phyloP scores from a whole-genome alignment of 805 yeast genomes.

The Yamadazyma paraphyllophila region DNA sequence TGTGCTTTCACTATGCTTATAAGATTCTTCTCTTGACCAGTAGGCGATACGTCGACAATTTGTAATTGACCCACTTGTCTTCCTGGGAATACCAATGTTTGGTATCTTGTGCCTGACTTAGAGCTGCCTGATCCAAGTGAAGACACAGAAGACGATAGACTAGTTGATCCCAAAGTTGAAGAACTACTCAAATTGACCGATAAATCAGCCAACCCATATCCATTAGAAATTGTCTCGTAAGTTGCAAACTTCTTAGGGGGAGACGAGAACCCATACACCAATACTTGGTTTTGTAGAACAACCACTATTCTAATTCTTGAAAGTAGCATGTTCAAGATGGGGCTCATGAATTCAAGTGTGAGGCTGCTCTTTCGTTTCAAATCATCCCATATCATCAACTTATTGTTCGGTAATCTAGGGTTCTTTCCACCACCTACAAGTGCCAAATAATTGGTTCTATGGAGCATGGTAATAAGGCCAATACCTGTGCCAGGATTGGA shows the following conservation, averaged over 20 bases:
- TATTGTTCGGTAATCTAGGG: slow-evolving; percentile 77
- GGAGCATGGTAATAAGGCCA: slow-evolving; percentile 76
- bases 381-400: slow-evolving; percentile 90
- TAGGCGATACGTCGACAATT: slow-evolving; percentile 68
- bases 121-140: slow-evolving; percentile 1
- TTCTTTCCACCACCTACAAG: slow-evolving; percentile 85
- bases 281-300: slow-evolving; percentile 62
- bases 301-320: slow-evolving; percentile 77
- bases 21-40: slow-evolving; percentile 59
- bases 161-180: slow-evolving; percentile 7
- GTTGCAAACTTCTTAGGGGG: slow-evolving; percentile 67
- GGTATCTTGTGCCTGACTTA: slow-evolving; percentile 28
- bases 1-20: slow-evolving; percentile 78
- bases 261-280: slow-evolving; percentile 76
- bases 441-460: slow-evolving; percentile 87
- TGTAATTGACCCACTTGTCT: slow-evolving; percentile 75
- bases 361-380: slow-evolving; percentile 71
- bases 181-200: slow-evolving; percentile 22
- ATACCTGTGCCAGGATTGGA: slow-evolving; percentile 51
- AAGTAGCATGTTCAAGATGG: slow-evolving; percentile 69
- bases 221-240: slow-evolving; percentile 66
- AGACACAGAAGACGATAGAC: slow-evolving; percentile 12
- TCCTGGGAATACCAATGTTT: slow-evolving; percentile 76
- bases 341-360: slow-evolving; percentile 70
- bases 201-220: slow-evolving; percentile 61